Evolutionary conservation across 2,329 filamentous ascomycete species (phyloP).

Genomic region (Pyrenophora seminiperda): DNA sequence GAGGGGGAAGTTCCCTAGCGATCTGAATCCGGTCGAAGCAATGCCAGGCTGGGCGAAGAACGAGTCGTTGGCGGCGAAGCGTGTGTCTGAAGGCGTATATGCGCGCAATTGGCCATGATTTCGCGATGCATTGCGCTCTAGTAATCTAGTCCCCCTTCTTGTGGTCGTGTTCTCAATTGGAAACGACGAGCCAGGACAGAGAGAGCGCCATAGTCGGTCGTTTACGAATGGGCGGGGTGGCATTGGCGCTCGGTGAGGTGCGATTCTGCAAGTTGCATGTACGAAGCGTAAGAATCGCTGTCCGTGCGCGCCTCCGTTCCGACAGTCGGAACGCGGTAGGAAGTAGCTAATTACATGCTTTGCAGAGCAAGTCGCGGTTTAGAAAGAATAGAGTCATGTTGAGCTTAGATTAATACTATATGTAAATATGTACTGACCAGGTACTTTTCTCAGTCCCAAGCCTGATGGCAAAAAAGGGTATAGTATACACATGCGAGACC

Average conservation of each 20-base stretch:
- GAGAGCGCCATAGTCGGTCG: conserved; percentile 44
- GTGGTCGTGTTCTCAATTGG: neutral
- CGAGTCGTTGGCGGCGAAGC: conserved; percentile 6
- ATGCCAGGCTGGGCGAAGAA: conserved; percentile 7
- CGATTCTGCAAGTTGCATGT: conserved; percentile 3
- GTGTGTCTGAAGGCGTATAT: conserved; percentile 16
- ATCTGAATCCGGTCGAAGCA: conserved; percentile 6
- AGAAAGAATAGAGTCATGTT: no score
- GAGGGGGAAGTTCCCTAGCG: conserved; percentile 8
- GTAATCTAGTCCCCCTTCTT: conserved; percentile 1
- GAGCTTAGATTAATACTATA: conserved; percentile 5
- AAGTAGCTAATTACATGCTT: no score
- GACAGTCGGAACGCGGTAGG: neutral
- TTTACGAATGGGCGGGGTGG: conserved; percentile 40
- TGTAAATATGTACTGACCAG: neutral
- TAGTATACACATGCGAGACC: conserved; percentile 11
- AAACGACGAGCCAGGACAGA: conserved; percentile 37
- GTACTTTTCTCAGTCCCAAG: conserved; percentile 2
- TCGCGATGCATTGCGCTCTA: conserved; percentile 2
- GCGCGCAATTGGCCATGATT: conserved; percentile 17
- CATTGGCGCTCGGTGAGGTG: conserved; percentile 27
- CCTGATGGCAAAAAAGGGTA: conserved; percentile 11
- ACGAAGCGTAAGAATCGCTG: conserved; percentile 2
- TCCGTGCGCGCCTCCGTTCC: conserved; percentile 7
- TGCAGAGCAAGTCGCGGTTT: no score